Percentiles rank a stretch among this genome's conserved stretches.
These are phyloP conservation scores for Niveomyces coronatus DNA, from an alignment of 2,329 filamentous ascomycete genomes.

Conservation along the genomic window DNA sequence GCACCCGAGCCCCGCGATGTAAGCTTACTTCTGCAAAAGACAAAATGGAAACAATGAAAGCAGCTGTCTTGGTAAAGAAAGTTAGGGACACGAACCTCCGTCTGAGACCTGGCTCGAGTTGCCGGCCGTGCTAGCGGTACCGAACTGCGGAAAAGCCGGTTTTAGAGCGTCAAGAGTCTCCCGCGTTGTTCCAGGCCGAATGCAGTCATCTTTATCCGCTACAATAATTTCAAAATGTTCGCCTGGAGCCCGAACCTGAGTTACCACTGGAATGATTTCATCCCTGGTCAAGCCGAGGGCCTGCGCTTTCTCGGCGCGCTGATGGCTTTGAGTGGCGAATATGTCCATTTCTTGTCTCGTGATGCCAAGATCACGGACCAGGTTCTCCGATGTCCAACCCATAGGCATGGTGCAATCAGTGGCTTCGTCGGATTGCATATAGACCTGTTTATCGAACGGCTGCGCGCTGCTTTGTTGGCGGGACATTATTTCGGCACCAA, in stretches of 20 bases:
- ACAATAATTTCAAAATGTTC: conserved; percentile 79
- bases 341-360: conserved; percentile 66
- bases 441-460: conserved; percentile 88
- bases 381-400: conserved; percentile 86
- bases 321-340: conserved; percentile 90
- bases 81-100: too few relatives aligned
- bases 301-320: conserved; percentile 81
- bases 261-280: conserved; percentile 79
- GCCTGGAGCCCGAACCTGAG: conserved; percentile 79
- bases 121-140: conserved; percentile 88
- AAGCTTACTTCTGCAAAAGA: too few relatives aligned
- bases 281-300: conserved; percentile 81
- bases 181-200: conserved; percentile 73
- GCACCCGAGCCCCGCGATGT: too few relatives aligned
- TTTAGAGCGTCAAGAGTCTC: conserved; percentile 87
- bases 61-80: too few relatives aligned
- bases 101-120: conserved; percentile 95
- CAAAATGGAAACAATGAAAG: too few relatives aligned
- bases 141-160: conserved; percentile 82
- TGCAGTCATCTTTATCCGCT: conserved; percentile 74
- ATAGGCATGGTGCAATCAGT: conserved; percentile 97
- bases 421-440: conserved; percentile 70
- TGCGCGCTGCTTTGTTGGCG: conserved; percentile 56
- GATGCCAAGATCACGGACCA: conserved; percentile 79
- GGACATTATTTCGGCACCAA: conserved; percentile 95